Base-by-base conservation (phyloP, 148 eudicot genomes). In the Camellia japonica region DNA sequence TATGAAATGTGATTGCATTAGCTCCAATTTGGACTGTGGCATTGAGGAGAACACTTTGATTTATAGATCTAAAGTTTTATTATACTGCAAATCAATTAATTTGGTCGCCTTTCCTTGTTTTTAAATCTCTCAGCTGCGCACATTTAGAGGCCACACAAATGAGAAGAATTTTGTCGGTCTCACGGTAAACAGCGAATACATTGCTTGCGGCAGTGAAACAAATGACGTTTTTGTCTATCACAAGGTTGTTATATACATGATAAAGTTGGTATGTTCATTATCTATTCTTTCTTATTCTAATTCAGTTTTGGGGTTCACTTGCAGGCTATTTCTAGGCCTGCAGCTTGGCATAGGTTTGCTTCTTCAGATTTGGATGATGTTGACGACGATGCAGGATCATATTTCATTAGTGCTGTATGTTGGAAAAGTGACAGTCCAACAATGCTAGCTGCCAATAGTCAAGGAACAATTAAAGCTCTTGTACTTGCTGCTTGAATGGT, bases 121-220 rank as follows among this genome's bases (percentile, higher is more conserved):
- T 49, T 71, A 12, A 12, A 44, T 62, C 61, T 69, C 16, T 51
- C 93, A 92, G 95, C 84, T 89, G 63, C 92, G 87, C 80, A 87
- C 90, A 1, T 91, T 88, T 81, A 89, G 90, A 86, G 98, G 98
- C 49, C 98, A 95, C 76, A 68, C 72, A 20, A 95, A 95, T 58
- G 97, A 93, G 84, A 95, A 95, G 87, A 91, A 95, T 73, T 95
- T 95, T 80, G 94, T 95, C n/a, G 98, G 98, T 49, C 89, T 95
- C 41, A 79, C 96, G 0, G 92, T 87, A 52, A 91, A 91, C 86
- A 89, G 85, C 42, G 96, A 95, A 64, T 95, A 90, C 89, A 83
- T 95, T 66, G 92, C 96, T 52, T 95, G 98, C 78, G 98, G 97
- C 79, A 95, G 98, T 56, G 98, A 95, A 87, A 89, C 98, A 78